A percentile compares a stretch with the other conserved stretches of the same genome.
Evolutionary conservation across 192 early-diverging fungal genomes (phyloP).

Genomic region (Rhizophagus sp.): DNA sequence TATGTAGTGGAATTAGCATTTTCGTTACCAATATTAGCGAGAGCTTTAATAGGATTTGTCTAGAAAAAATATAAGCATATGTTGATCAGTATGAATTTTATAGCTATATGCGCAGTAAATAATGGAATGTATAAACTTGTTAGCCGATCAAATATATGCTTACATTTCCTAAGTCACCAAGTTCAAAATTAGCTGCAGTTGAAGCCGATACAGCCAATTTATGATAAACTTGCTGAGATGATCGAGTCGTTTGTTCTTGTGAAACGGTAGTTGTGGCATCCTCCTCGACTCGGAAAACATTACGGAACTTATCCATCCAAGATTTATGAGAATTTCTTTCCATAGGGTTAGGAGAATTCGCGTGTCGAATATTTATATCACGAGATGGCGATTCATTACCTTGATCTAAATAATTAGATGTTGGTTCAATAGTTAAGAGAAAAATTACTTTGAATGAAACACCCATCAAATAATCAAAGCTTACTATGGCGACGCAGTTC

Average conservation of each 20-base stretch:
- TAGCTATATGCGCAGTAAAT: background rate
- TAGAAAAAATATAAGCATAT: background rate
- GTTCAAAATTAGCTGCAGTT: background rate
- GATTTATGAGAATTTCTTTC: background rate
- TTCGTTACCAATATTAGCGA: background rate
- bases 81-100: background rate
- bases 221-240: background rate
- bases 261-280: background rate
- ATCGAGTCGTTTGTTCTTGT: background rate
- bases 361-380: background rate
- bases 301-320: background rate
- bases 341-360: background rate
- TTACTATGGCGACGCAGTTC: background rate
- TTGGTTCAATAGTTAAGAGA: background rate
- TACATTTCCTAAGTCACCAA: constrained; percentile 4
- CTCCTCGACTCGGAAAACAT: constrained; percentile 5
- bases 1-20: background rate
- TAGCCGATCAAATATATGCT: background rate
- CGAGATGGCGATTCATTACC: background rate
- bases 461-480: background rate
- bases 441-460: background rate
- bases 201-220: constrained; percentile 1
- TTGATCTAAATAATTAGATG: background rate
- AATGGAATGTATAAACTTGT: too few species aligned
- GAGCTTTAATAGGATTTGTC: background rate